Conservation (phyloP, 1,284 basidiomycete genomes). For the Rhodofomes roseus region DNA sequence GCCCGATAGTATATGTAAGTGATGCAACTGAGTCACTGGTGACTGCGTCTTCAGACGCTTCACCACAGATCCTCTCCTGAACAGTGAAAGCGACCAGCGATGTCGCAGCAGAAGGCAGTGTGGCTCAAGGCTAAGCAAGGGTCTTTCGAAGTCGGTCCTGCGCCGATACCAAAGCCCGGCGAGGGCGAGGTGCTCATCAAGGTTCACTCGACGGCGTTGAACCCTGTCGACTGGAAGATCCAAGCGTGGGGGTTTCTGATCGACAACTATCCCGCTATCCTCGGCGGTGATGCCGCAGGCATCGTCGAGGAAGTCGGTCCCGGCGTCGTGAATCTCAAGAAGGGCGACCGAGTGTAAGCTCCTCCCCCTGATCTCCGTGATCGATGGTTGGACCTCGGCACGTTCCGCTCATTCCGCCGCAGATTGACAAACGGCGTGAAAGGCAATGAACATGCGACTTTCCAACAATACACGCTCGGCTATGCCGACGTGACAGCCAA, state of each 20-base stretch:
- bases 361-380: not conserved
- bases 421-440: slow-evolving; percentile 1
- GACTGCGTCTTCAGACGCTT: too few species aligned
- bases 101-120: slow-evolving; percentile 16
- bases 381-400: too few species aligned
- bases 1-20: too few species aligned
- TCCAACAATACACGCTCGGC: slow-evolving; percentile 6
- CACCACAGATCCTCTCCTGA: too few species aligned
- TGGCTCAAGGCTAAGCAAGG: slow-evolving; percentile 15
- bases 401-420: not conserved
- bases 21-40: too few species aligned
- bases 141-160: slow-evolving; percentile 13
- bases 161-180: slow-evolving; percentile 33
- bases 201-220: slow-evolving; percentile 38
- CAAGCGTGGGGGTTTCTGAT: slow-evolving; percentile 23
- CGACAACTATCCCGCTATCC: slow-evolving; percentile 20
- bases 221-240: slow-evolving; percentile 47
- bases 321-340: slow-evolving; percentile 9
- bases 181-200: slow-evolving; percentile 42
- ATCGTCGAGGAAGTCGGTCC: slow-evolving; percentile 16
- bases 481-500: not conserved
- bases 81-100: not conserved
- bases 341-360: slow-evolving; percentile 16
- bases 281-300: slow-evolving; percentile 16
- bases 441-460: not conserved